These are phyloP conservation scores for Haberlea rhodopensis DNA, from an alignment of 257 asterid genomes.

Conservation along the genomic window DNA sequence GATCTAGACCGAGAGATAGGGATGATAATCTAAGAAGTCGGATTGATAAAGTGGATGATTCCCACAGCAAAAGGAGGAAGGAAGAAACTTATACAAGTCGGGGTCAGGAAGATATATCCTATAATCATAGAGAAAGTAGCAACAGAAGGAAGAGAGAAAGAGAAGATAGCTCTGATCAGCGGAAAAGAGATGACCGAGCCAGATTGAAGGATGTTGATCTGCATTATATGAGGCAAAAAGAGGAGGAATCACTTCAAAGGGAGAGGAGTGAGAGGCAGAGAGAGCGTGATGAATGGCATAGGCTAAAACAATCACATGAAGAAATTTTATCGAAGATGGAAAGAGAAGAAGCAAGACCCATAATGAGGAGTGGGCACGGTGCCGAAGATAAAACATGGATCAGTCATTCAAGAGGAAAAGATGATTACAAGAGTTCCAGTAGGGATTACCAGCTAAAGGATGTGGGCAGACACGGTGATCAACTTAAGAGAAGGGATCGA, in stretches of 20 bases:
- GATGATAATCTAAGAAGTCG: constrained; percentile 53
- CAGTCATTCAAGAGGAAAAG: constrained; percentile 68
- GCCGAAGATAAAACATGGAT: constrained; percentile 67
- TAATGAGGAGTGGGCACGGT: constrained; percentile 56
- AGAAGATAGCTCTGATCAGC: constrained; percentile 68
- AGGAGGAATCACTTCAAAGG: constrained; percentile 56
- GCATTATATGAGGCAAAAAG: constrained; percentile 65
- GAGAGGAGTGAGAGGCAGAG: constrained; percentile 76
- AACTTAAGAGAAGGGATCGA: constrained; percentile 66
- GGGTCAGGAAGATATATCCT: constrained; percentile 55
- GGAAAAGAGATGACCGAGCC: constrained; percentile 65
- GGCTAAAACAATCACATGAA: constrained; percentile 60
- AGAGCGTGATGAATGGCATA: constrained; percentile 86
- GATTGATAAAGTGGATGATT: constrained; percentile 51
- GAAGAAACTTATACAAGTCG: constrained; percentile 53
- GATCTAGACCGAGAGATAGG: constrained; percentile 61
- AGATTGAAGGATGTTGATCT: constrained; percentile 62
- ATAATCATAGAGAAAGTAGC: constrained; percentile 59
- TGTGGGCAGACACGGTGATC: constrained; percentile 54
- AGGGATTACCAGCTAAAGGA: constrained; percentile 68
- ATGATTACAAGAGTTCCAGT: constrained; percentile 60
- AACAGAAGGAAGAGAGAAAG: constrained; percentile 76
- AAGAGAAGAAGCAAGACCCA: constrained; percentile 63
- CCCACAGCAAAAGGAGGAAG: constrained; percentile 66
- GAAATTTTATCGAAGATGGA: constrained; percentile 62